Evolutionary conservation across 2,329 filamentous ascomycete genomes (phyloP).

Genomic region (Trichophyton schoenleinii): DNA sequence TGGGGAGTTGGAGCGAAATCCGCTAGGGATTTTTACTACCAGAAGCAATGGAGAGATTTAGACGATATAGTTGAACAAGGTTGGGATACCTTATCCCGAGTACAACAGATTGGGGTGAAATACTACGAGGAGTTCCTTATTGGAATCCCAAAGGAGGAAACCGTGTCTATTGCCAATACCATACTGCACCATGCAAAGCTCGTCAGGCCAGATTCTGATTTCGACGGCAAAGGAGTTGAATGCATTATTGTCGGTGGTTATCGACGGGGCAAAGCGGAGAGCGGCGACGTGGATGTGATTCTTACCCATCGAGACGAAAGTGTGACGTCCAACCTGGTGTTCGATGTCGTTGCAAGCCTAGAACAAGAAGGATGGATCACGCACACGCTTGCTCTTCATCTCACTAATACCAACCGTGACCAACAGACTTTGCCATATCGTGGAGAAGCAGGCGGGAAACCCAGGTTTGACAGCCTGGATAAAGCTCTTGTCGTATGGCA

Average conservation of each 20-base stretch:
- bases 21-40: conserved; percentile 66
- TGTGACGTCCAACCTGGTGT: conserved; percentile 57
- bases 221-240: conserved; percentile 37
- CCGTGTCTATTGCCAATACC: conserved; percentile 52
- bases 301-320: conserved; percentile 63
- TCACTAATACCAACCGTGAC: conserved; percentile 57
- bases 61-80: conserved; percentile 77
- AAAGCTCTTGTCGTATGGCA: conserved; percentile 93
- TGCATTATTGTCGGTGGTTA: conserved; percentile 66
- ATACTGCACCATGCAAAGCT: conserved; percentile 56
- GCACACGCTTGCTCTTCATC: conserved; percentile 62
- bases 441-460: conserved; percentile 32
- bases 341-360: conserved; percentile 56
- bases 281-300: conserved; percentile 76
- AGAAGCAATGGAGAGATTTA: conserved; percentile 64
- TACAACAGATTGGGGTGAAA: conserved; percentile 88
- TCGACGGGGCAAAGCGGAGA: conserved; percentile 58
- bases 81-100: conserved; percentile 60
- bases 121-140: conserved; percentile 75
- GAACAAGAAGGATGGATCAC: conserved; percentile 62
- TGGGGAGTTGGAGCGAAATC: conserved; percentile 84
- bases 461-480: conserved; percentile 76
- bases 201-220: conserved; percentile 40
- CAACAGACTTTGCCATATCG: conserved; percentile 52
- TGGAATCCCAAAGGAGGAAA: conserved; percentile 60